These are phyloP conservation scores for Torulaspora maleeae DNA, from an alignment of 805 yeast genomes.

Conservation along the genomic window DNA sequence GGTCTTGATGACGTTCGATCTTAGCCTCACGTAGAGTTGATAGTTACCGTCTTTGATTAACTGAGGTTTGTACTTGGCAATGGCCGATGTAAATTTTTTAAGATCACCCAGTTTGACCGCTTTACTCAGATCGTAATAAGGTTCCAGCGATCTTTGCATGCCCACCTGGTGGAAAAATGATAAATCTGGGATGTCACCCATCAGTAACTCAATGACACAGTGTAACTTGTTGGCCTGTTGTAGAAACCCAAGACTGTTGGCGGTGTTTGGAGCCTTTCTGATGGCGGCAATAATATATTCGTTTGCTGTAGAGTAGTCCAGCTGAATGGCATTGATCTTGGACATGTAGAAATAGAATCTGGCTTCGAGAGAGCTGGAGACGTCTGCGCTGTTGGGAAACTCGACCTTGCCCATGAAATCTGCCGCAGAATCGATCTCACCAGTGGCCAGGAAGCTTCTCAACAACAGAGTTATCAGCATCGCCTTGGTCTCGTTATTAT, in stretches of 20 bases:
- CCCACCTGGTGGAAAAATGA: conserved; percentile 65
- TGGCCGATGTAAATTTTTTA: conserved; percentile 66
- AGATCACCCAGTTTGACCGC: conserved; percentile 93
- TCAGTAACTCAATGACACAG: conserved; percentile 82
- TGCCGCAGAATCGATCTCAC: conserved; percentile 82
- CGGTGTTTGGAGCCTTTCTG: conserved; percentile 92
- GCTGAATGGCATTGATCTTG: conserved; percentile 84
- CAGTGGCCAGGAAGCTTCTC: conserved; percentile 70
- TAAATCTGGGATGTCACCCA: conserved; percentile 95
- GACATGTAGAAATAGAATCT: conserved; percentile 89
- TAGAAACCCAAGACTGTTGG: conserved; percentile 76
- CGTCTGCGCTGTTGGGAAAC: conserved; percentile 64
- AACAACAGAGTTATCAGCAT: conserved; percentile 78
- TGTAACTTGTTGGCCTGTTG: conserved; percentile 86
- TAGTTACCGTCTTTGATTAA: conserved; percentile 75
- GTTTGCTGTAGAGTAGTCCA: conserved; percentile 85
- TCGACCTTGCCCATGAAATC: conserved; percentile 84
- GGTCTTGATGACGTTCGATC: conserved; percentile 96
- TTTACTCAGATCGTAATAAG: conserved; percentile 81
- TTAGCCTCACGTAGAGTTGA: conserved; percentile 78
- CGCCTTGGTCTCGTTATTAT: conserved; percentile 88
- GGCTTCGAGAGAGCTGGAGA: conserved; percentile 83
- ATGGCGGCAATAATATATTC: conserved; percentile 91
- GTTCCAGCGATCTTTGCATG: conserved; percentile 58
- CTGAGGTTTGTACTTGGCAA: conserved; percentile 54